A percentile compares a stretch with the other conserved stretches of the same genome.
Evolutionary conservation across 164 flowering plant genomes (phyloP).

Genomic region (Tinospora cordifolia): DNA sequence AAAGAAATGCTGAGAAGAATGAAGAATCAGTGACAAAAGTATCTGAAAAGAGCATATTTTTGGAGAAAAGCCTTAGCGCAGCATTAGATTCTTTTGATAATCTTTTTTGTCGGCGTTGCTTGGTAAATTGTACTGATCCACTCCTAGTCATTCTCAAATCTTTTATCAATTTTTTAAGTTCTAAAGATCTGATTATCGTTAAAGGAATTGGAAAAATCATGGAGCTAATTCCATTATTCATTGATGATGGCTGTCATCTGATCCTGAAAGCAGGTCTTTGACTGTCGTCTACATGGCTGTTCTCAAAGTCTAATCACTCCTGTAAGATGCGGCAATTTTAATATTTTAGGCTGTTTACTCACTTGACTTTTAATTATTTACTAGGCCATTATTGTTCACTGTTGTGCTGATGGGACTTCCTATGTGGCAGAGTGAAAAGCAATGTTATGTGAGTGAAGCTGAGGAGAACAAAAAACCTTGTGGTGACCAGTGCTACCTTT

Average conservation of each 20-base stretch:
- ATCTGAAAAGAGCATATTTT: constrained; percentile 27
- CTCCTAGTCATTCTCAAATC: not conserved
- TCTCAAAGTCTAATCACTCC: constrained; percentile 64
- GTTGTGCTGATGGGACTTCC: not conserved
- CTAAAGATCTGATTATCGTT: not conserved
- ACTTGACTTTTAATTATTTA: constrained; percentile 2
- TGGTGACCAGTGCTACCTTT: constrained; percentile 70
- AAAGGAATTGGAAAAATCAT: not conserved
- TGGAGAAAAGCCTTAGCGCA: constrained; percentile 68
- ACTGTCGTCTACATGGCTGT: constrained; percentile 96
- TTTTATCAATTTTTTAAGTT: not conserved
- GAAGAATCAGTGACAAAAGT: constrained; percentile 28
- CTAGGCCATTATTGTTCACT: too few species aligned
- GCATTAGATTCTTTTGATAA: constrained; percentile 93
- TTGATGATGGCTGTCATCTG: constrained; percentile 7
- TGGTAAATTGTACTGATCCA: constrained; percentile 41
- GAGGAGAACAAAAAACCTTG: constrained; percentile 80
- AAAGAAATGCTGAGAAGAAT: constrained; percentile 16
- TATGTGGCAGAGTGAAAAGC: constrained; percentile 70
- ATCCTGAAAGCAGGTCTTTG: constrained; percentile 58
- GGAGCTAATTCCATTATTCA: constrained; percentile 4
- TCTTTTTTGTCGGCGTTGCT: constrained; percentile 95
- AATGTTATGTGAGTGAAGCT: constrained; percentile 36
- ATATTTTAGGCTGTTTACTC: not conserved
- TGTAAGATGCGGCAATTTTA: constrained; percentile 39